Evolutionary conservation across 2,329 filamentous ascomycete genomes (phyloP).

Genomic region (Talaromyces albobiverticillius): DNA sequence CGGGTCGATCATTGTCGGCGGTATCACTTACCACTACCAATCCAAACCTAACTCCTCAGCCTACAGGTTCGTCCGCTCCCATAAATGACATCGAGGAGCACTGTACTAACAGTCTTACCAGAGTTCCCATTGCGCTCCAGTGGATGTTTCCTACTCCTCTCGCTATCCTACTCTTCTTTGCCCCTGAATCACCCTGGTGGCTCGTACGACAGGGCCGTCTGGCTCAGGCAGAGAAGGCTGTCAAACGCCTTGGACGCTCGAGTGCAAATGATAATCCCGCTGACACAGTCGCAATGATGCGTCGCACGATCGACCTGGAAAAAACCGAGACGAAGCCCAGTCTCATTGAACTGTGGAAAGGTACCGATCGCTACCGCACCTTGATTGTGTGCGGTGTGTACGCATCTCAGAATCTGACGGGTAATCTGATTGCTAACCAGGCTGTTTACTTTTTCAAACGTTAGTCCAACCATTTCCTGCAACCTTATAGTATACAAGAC

Average conservation of each 20-base stretch:
- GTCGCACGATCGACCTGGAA: conserved; percentile 56
- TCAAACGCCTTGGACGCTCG: conserved; percentile 50
- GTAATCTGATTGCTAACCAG: conserved; percentile 62
- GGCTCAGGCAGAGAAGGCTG: conserved; percentile 45
- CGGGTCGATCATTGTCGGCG: conserved; percentile 60
- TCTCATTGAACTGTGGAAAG: conserved; percentile 53
- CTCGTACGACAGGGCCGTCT: conserved; percentile 48
- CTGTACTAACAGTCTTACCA: conserved; percentile 35
- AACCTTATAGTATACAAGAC: conserved; percentile 18
- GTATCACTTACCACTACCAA: conserved; percentile 55
- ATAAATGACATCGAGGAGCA: conserved; percentile 21
- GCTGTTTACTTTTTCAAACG: conserved; percentile 58
- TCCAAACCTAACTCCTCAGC: conserved; percentile 27
- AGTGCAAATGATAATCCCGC: conserved; percentile 33
- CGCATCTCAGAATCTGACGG: conserved; percentile 58
- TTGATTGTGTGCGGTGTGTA: conserved; percentile 57
- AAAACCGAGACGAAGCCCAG: conserved; percentile 46
- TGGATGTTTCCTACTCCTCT: conserved; percentile 60
- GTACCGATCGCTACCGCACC: conserved; percentile 54
- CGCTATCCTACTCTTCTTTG: conserved; percentile 50
- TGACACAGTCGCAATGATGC: conserved; percentile 59
- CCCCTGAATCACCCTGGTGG: conserved; percentile 54
- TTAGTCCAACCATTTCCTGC: conserved; percentile 23
- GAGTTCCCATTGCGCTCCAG: conserved; percentile 55
- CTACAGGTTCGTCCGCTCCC: conserved; percentile 42